A percentile compares a stretch with the other conserved stretches of the same genome.
These are phyloP conservation scores for Kazachstania martiniae DNA, from an alignment of 805 yeast species.

Conservation along the genomic window DNA sequence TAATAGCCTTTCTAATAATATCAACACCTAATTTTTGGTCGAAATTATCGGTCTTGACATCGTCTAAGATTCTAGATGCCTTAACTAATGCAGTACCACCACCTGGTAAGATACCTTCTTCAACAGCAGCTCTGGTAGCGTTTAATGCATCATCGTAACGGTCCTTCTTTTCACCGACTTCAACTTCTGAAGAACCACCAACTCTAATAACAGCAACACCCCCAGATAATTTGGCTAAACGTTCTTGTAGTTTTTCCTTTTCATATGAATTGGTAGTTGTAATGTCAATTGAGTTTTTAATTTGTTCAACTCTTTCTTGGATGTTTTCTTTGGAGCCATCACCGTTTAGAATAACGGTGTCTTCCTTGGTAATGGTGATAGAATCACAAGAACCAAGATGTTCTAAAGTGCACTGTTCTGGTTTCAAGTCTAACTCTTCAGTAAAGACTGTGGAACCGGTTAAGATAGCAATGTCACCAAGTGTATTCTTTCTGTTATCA, in stretches of 20 bases:
- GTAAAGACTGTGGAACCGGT: slow-evolving; percentile 84
- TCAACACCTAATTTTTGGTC: slow-evolving; percentile 95
- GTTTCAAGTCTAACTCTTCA: slow-evolving; percentile 90
- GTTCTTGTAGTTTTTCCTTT: slow-evolving; percentile 92
- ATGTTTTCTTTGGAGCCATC: slow-evolving; percentile 77
- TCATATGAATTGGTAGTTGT: slow-evolving; percentile 74
- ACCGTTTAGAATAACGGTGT: slow-evolving; percentile 89
- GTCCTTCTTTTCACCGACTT: slow-evolving; percentile 99
- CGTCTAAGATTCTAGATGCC: slow-evolving; percentile 70
- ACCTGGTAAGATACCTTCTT: slow-evolving; percentile 98
- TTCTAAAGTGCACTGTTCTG: slow-evolving; percentile 86
- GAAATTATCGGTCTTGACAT: slow-evolving; percentile 70
- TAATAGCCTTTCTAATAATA: slow-evolving; percentile 83
- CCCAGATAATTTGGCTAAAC: slow-evolving; percentile 92
- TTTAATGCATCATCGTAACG: slow-evolving; percentile 97
- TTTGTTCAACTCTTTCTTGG: slow-evolving; percentile 84
- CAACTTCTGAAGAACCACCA: slow-evolving; percentile 95
- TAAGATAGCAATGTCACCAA: slow-evolving; percentile 89
- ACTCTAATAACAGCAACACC: slow-evolving; percentile 98
- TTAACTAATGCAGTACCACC: slow-evolving; percentile 97
- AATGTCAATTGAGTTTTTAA: slow-evolving; percentile 69
- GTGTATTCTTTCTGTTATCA: slow-evolving; percentile 92
- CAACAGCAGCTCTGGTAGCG: slow-evolving; percentile 98
- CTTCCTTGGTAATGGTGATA: slow-evolving; percentile 87
- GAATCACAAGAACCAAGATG: slow-evolving; percentile 88